Base-by-base conservation (phyloP, 768 basidiomycete species). In the Xerocomellus chrysenteron region DNA sequence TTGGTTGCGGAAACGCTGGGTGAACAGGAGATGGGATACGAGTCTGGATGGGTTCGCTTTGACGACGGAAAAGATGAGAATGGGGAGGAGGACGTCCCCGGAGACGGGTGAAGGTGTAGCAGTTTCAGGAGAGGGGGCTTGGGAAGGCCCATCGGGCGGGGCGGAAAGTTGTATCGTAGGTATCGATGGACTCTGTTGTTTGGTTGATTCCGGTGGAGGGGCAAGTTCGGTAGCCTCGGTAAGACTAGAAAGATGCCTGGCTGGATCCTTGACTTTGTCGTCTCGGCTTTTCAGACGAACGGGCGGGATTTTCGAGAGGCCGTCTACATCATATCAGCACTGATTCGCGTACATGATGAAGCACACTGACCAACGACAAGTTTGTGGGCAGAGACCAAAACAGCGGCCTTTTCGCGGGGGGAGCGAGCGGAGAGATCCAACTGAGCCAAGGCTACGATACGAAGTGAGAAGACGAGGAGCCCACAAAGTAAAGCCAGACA, bases 31-130 rank as follows among this genome's bases (percentile, higher is more conserved):
- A 76, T 76, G 66, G 0, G 82, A 82, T n/a, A 81, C 81, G 0
- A 98, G 80, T 55, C 85, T 86, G 1, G 85, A 78, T 1, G 97
- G 96, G 68, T 98, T 98, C 13, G 91, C 80, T 70, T 92, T 93
- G 65, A 98, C 94, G 41, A 97, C 92, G 2, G 94, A 85, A 67
- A 89, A 97, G 47, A 98, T 99, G 70, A 98, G 86, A 57, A 98
- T 74, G 0, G 96, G 96, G 16, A 99, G 81, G 39, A 99, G 86
- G 41, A 97, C 81, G 65, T 98, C 96, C 1, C 93, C 92, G 0
- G 88, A 90, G 5, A 90, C 84, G 5, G 82, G 83, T 2, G 82
- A 85, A 12, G 71, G 30, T 11, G 63, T 50, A 43, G 65, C 40
- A 55, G 56, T 11, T 21, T 62, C 51, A 24, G 66, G 56, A 47